These are phyloP conservation scores for Fonsecaea multimorphosa DNA, from an alignment of 2,329 filamentous ascomycete genomes.

Conservation along the genomic window DNA sequence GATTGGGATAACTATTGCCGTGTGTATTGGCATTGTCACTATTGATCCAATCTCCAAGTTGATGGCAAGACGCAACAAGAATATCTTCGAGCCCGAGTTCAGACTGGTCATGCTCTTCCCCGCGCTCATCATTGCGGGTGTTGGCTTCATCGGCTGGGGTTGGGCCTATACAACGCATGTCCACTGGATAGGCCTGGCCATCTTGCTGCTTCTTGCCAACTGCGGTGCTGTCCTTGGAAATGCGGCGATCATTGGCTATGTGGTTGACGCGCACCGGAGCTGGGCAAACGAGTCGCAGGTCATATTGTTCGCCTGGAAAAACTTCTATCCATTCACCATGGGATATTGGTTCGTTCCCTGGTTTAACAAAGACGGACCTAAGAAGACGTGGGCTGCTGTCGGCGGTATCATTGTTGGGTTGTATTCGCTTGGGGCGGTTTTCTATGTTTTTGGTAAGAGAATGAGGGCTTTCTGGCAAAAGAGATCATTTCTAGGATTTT, in stretches of 20 bases:
- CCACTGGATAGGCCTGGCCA: conserved; percentile 85
- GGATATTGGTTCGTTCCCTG: conserved; percentile 57
- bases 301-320: conserved; percentile 91
- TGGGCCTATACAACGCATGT: conserved; percentile 80
- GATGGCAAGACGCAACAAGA: conserved; percentile 83
- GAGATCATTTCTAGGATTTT: conserved; percentile 19
- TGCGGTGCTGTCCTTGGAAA: conserved; percentile 90
- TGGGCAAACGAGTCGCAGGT: conserved; percentile 94
- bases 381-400: conserved; percentile 77
- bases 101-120: conserved; percentile 84
- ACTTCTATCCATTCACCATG: conserved; percentile 72
- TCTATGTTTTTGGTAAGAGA: conserved; percentile 22
- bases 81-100: conserved; percentile 93
- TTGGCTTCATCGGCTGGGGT: conserved; percentile 93
- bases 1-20: conserved; percentile 83
- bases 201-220: conserved; percentile 89
- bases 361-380: conserved; percentile 76
- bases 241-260: conserved; percentile 93
- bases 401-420: conserved; percentile 66
- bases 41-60: conserved; percentile 82
- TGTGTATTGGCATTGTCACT: conserved; percentile 83
- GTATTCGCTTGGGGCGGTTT: conserved; percentile 1
- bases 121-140: conserved; percentile 74
- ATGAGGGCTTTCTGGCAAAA: conserved; percentile 22
- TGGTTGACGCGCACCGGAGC: conserved; percentile 87